Conservation (phyloP, 192 early-diverging fungal species). For the Obelidium mucronatum region DNA sequence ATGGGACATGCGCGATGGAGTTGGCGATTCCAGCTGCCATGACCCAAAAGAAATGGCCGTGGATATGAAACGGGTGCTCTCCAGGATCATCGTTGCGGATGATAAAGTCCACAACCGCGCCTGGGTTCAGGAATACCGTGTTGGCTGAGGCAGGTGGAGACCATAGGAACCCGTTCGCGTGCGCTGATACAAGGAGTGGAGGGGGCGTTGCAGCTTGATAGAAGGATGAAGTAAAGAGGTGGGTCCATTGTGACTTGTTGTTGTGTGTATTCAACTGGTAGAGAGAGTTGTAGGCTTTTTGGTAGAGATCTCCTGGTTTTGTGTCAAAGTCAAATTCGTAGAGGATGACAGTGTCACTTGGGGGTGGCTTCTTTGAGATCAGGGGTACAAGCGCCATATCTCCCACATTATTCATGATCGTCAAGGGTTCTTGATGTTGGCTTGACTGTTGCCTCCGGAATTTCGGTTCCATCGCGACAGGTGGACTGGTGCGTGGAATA, state of each 20-base stretch:
- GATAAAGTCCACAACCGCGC: conserved; percentile 71
- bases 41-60: conserved; percentile 78
- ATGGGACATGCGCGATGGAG: background rate
- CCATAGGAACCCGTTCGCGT: conserved; percentile 40
- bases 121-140: conserved; percentile 57
- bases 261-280: background rate
- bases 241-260: background rate
- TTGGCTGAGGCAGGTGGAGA: conserved; percentile 57
- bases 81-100: conserved; percentile 74
- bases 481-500: background rate
- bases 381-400: conserved; percentile 4
- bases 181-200: background rate
- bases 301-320: background rate
- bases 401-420: background rate
- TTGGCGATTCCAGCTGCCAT: conserved; percentile 61
- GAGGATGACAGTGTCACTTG: conserved; percentile 1
- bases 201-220: background rate
- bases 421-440: background rate
- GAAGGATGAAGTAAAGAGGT: background rate
- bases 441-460: background rate
- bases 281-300: conserved; percentile 26
- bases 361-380: background rate
- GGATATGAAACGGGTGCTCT: conserved; percentile 76
- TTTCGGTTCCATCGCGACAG: background rate
- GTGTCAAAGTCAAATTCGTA: conserved; percentile 26